Conservation (phyloP, 306 rosid genomes). For the Citrullus colocynthis region DNA sequence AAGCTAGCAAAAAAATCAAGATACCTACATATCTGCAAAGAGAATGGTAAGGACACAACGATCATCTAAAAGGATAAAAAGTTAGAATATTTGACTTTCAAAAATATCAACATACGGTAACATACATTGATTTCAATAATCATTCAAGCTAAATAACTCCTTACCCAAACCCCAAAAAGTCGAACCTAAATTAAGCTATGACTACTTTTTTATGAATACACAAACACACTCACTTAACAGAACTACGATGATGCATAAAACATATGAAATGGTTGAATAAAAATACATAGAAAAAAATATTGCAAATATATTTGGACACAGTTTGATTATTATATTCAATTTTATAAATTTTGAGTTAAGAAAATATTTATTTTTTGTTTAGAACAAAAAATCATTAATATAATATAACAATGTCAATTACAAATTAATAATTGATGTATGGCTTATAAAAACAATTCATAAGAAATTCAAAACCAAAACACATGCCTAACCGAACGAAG, state of each 20-base stretch:
- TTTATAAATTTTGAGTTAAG: background rate
- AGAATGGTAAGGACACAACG: background rate
- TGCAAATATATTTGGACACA: background rate
- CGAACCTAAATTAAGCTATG: background rate
- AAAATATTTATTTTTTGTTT: too few species aligned
- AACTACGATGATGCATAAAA: background rate
- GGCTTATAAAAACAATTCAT: background rate
- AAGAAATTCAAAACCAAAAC: background rate
- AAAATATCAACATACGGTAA: background rate
- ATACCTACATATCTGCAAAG: conserved; percentile 67
- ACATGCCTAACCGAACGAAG: background rate
- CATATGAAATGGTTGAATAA: background rate
- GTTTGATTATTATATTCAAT: background rate
- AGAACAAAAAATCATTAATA: too few species aligned
- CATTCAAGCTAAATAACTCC: background rate
- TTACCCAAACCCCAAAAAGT: background rate
- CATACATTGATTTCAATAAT: background rate
- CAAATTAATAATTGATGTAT: background rate
- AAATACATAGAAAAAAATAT: background rate
- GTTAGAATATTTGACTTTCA: background rate
- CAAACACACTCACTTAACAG: background rate
- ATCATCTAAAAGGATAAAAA: background rate
- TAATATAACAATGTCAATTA: background rate
- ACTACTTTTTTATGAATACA: background rate
- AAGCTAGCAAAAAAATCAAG: conserved; percentile 85